Evolutionary conservation across 345 rosid species (phyloP), one percentile per base, ranked within the genome.

Genomic region (Gossypium mustelinum): DNA sequence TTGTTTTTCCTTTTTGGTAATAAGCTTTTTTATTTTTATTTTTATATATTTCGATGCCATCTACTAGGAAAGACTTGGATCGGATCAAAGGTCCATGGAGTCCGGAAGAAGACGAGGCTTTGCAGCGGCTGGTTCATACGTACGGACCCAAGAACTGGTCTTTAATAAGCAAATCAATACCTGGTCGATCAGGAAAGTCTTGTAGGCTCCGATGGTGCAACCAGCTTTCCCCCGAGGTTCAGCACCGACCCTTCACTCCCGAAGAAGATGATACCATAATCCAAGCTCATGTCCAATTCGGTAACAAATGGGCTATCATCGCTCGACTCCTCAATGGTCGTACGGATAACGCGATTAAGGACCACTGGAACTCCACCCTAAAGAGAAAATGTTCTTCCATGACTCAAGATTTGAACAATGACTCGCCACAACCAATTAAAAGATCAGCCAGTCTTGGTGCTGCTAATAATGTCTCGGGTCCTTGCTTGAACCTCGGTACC

Each of bases 41-140:
- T 60, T 20, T 39, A 2, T 12, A 9, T 9, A 39, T 64, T 61
- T 14, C 67, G 22, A 84, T 85, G 87, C 79, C 88, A 66, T 80
- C 88, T 10, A 13, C 81, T 1, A 84, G 80, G 59, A 89, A 78
- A 59, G 89, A 88, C 24, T 76, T 77, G 60, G 94, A 91, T 81
- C 89, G 92, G 82, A 89, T 91, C 87, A 91, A 88, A 80, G 97
- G 97, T 9, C 97, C 97, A 1, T 91, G 97, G 97, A 86, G 92
- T 54, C 92, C 90, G 1, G 97, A 89, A 80, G 97, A 91, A 77
- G 97, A 91, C 52, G 92, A 88, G 63, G 82, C 91, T 57, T 81
- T 91, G 20, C 87, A 82, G 72, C 73, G 89, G 65, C 80, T 89
- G 67, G 97, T 91, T 11, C 88, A 85, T 56, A 83, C 22, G 76